These are phyloP conservation scores for Crithidia thermophila DNA, from an alignment of 208 protist genomes.

Conservation along the genomic window DNA sequence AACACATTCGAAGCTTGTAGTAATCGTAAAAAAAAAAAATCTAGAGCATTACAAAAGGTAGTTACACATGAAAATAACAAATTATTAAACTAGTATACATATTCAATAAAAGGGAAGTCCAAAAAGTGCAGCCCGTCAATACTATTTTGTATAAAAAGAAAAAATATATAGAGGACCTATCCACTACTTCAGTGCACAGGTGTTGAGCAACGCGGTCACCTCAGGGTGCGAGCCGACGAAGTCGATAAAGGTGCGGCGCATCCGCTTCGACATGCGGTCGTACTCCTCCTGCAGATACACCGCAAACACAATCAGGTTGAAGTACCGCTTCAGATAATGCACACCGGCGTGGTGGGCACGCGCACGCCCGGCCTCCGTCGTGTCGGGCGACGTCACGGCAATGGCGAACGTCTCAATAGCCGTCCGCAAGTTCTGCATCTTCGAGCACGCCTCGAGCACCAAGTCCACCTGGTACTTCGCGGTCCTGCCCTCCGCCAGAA, in stretches of 20 bases:
- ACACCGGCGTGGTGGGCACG: conserved; percentile 85
- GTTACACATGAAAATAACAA: too few species aligned
- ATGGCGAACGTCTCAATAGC: conserved; percentile 83
- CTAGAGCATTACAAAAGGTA: too few species aligned
- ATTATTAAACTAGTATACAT: too few species aligned
- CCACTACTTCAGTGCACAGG: conserved; percentile 56
- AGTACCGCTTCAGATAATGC: conserved; percentile 88
- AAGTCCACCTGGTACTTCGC: conserved; percentile 84
- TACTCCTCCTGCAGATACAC: conserved; percentile 88
- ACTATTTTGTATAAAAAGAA: too few species aligned
- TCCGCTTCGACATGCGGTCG: conserved; percentile 53
- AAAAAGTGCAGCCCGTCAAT: too few species aligned
- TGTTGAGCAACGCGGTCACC: conserved; percentile 60
- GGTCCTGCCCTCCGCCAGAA: conserved; percentile 62
- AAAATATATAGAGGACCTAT: too few species aligned
- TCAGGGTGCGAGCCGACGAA: conserved; percentile 78
- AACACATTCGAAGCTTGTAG: too few species aligned
- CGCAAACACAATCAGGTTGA: conserved; percentile 89
- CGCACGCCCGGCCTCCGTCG: conserved; percentile 67
- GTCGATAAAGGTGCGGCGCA: conserved; percentile 57
- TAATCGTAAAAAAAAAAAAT: too few species aligned
- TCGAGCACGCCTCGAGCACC: conserved; percentile 83
- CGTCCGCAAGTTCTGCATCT: conserved; percentile 89
- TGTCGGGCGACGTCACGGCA: conserved; percentile 69
- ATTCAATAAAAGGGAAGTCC: too few species aligned